Base-by-base conservation (phyloP, 805 yeast species). In the Candida boidinii region DNA sequence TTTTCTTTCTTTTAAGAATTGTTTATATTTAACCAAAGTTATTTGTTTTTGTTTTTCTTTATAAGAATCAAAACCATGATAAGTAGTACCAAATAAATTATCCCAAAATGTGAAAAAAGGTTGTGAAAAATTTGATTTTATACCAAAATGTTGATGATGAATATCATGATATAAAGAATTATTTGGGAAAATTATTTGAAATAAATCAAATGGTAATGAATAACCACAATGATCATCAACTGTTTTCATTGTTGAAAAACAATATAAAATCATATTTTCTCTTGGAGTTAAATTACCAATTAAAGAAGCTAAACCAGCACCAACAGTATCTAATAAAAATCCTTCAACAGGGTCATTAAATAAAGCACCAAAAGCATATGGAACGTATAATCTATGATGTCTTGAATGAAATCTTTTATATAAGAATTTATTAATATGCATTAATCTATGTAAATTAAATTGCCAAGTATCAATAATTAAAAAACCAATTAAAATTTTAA, bases 211-310 rank as follows among this genome's bases (percentile, higher is more conserved):
- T 12, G 97, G 97, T 35, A 92, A 65, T 19, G 88, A 76, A 57
- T 90, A 92, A n/a, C 98, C 98, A 58, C 97, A 92, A 60, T 92
- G 98, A 56, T 92, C 98, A 55, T 92, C 97, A 31, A 92, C 95
- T 1, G 98, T 92, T 58, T 92, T 92, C 72, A 92, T 58, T 2
- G 98, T 92, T 12, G 96, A 84, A 54, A 92, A 85, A 2, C 90
- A 76, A 59, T 68, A 92, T 35, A 92, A 62, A 10, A 81, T 43
- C 16, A 82, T 62, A 32, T 79, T 64, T 59, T 92, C 97, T 37
- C 95, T 75, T 30, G 86, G 82, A 3, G 82, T 62, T 41, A 92
- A 63, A 2, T 69, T 65, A 1, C 82, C 70, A 7, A 73, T 41
- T 24, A 83, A 42, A 38, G 77, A 69, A 2, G 95, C 90, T 23